A percentile compares a stretch with the other conserved stretches of the same genome.
These are phyloP conservation scores for Colletotrichum sp. DNA, from an alignment of 2,329 filamentous ascomycete species.

Conservation along the genomic window DNA sequence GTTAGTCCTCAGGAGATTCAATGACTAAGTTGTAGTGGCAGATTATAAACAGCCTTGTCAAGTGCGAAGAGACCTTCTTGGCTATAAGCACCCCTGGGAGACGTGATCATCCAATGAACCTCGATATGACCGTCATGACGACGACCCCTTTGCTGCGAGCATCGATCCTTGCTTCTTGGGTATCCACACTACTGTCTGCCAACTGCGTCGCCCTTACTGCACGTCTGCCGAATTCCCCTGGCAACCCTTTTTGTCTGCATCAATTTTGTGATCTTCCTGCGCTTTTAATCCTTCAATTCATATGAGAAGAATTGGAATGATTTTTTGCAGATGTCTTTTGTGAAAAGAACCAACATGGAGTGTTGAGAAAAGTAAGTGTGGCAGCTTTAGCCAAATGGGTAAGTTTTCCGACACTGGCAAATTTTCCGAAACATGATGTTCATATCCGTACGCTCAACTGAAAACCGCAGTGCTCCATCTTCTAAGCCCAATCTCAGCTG, in stretches of 20 bases:
- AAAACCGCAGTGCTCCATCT: not conserved
- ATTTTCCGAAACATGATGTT: not conserved
- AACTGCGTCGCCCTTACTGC: not conserved
- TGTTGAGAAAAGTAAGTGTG: not conserved
- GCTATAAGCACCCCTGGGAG: not conserved
- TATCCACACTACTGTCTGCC: not conserved
- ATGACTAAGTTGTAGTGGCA: not conserved
- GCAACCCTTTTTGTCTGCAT: not conserved
- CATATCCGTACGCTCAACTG: not conserved
- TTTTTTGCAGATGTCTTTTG: not conserved
- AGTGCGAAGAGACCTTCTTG: not conserved
- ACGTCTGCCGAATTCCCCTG: not conserved
- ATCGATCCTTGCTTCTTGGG: not conserved
- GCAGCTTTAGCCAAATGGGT: not conserved
- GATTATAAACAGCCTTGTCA: not conserved
- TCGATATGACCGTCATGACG: not conserved
- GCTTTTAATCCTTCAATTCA: not conserved
- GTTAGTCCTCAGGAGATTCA: not conserved
- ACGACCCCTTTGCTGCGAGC: not conserved
- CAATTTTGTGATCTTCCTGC: not conserved
- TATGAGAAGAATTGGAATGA: not conserved
- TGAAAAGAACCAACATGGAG: not conserved
- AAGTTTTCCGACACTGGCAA: not conserved
- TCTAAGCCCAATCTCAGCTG: not conserved
- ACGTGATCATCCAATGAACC: not conserved